phyloP scores from a whole-genome alignment of 176 grass and related monocot genomes.

The Chrysopogon serrulatus region DNA sequence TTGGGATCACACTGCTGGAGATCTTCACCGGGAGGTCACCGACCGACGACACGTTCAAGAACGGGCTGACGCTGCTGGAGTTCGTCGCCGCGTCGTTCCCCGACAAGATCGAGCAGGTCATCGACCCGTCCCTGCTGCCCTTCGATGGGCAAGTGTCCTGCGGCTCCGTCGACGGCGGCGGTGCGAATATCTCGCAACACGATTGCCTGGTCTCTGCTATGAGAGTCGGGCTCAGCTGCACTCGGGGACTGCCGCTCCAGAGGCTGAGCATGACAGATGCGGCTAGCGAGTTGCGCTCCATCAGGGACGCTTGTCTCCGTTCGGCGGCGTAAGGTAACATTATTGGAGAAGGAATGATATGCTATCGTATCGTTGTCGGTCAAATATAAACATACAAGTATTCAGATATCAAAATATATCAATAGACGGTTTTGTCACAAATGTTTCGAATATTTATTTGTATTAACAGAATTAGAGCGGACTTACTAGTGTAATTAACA shows the following conservation, averaged over 20 bases:
- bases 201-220: background rate
- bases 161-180: background rate
- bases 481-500: too few species aligned
- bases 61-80: conserved; percentile 11
- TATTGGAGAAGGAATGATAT: too few species aligned
- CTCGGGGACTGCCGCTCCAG: background rate
- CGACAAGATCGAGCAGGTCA: conserved; percentile 12
- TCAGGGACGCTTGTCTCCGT: background rate
- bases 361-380: too few species aligned
- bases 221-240: background rate
- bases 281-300: background rate
- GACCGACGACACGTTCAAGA: background rate
- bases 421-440: too few species aligned
- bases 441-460: too few species aligned
- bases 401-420: too few species aligned
- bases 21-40: conserved; percentile 26
- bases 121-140: conserved; percentile 9
- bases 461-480: too few species aligned
- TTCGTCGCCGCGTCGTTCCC: conserved; percentile 18
- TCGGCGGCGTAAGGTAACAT: background rate
- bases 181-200: background rate
- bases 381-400: too few species aligned
- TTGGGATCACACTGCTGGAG: conserved; percentile 36
- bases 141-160: background rate
- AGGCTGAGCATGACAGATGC: background rate